phyloP scores from a whole-genome alignment of 2,329 filamentous ascomycete genomes.

The Lojkania enalia region DNA sequence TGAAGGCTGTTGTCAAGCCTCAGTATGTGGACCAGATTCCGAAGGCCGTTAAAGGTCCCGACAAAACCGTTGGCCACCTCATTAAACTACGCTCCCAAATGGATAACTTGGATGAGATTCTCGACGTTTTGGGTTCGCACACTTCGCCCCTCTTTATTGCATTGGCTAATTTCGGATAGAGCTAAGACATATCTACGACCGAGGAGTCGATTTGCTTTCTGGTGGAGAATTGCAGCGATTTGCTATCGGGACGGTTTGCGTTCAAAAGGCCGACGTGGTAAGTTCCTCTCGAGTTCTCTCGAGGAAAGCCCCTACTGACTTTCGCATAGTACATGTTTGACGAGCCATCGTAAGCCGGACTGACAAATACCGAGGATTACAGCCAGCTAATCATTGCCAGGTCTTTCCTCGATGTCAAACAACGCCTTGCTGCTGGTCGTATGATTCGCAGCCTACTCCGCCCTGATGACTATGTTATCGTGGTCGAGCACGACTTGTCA shows the following conservation, averaged over 20 bases:
- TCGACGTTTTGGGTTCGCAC: conserved; percentile 69
- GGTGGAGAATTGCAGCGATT: conserved; percentile 99
- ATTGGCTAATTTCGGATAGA: conserved; percentile 54
- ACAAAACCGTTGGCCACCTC: conserved; percentile 78
- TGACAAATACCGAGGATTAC: background rate
- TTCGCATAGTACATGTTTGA: conserved; percentile 90
- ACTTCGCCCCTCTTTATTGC: background rate
- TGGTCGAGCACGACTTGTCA: conserved; percentile 98
- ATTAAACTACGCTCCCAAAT: conserved; percentile 77
- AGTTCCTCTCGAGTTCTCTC: conserved; percentile 4
- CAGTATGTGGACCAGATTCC: conserved; percentile 99
- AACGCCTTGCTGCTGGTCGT: conserved; percentile 87
- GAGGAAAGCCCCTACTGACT: conserved; percentile 14
- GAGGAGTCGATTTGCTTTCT: conserved; percentile 86
- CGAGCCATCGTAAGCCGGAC: conserved; percentile 71
- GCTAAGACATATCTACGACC: conserved; percentile 84
- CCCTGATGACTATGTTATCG: conserved; percentile 93
- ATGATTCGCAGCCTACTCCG: conserved; percentile 90
- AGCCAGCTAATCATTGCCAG: conserved; percentile 6
- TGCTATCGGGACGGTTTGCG: conserved; percentile 92
- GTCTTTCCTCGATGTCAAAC: conserved; percentile 98
- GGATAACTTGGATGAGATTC: conserved; percentile 78
- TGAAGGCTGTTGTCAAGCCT: conserved; percentile 98
- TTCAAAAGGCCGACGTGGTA: conserved; percentile 79
- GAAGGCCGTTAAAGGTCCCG: conserved; percentile 79